Evolutionary conservation across 768 basidiomycete species (phyloP), one percentile per base, ranked within the genome.

Genomic region (Auriscalpium orientale): DNA sequence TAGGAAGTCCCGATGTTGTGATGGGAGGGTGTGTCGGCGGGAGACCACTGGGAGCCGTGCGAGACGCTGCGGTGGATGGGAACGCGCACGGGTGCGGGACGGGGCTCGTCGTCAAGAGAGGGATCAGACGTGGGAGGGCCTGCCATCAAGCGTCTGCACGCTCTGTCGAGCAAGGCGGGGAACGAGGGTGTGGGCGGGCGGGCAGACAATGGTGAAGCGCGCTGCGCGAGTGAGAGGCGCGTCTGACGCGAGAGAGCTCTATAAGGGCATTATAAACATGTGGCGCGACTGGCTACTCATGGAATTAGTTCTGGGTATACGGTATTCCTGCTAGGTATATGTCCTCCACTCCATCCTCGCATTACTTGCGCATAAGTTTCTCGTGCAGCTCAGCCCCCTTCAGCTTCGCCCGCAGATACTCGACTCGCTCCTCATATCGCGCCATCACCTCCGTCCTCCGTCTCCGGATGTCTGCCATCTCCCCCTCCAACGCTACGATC

Each of bases 311-410:
- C 13, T 43, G 40, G 40, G 40, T 43, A 43, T 43, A 43, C 40
- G 40, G 40, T 13, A 15, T 15, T 43, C 40, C 40, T 43, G 40
- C 13, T 43, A 43, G 40, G 40, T 43, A 43, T 43, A 43, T 43
- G 40, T 18, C 40, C 28, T 13, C 13, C 38, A 40, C 9, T 40
- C 38, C 40, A 8, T 43, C 40, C 8, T 18, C 15, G 6, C 40
- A 4, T 54, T 63, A 72, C 54, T 79, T 84, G 66, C 79, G 82
- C 74, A 87, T 61, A 62, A 92, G 70, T 67, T 89, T 89, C 73
- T 92, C 91, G 59, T 87, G 87, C 64, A 92, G 67, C 71, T 91
- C 86, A 1, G 89, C 90, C 18, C 87, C 85, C 71, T 90, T 91
- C 66, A 92, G 66, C 70, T 87, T 86, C 38, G 90, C 90, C 37